Evolutionary conservation across 78 protist species (phyloP).

Genomic region (Dictyostelium discoideum): DNA sequence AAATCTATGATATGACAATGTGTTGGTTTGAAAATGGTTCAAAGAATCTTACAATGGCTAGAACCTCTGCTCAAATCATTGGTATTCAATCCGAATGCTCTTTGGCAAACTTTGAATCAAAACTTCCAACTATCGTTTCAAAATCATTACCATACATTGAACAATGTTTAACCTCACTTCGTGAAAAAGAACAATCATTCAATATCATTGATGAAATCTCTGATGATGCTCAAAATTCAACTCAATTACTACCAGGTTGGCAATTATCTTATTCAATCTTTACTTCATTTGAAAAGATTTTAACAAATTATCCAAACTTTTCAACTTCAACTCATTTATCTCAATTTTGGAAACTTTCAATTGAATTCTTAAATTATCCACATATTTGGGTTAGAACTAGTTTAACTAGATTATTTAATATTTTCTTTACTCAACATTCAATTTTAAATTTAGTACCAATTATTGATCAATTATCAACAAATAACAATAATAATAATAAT

Average conservation of each 20-base stretch:
- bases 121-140: not conserved
- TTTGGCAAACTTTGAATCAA: not conserved
- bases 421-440: slow-evolving; percentile 31
- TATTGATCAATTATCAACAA: not conserved
- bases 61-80: slow-evolving; percentile 34
- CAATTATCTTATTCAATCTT: slow-evolving; percentile 42
- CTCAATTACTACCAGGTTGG: slow-evolving; percentile 36
- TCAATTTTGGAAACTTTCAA: slow-evolving; percentile 16
- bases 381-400: slow-evolving; percentile 78
- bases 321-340: not conserved
- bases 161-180: not conserved
- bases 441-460: not conserved
- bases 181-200: not conserved
- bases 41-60: slow-evolving; percentile 16
- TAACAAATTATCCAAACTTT: not conserved
- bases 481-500: not conserved
- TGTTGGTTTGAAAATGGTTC: slow-evolving; percentile 49
- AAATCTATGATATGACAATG: slow-evolving; percentile 19
- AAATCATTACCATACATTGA: slow-evolving; percentile 2
- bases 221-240: slow-evolving; percentile 27
- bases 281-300: slow-evolving; percentile 9
- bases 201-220: slow-evolving; percentile 22
- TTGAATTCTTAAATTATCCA: slow-evolving; percentile 61
- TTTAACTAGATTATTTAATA: slow-evolving; percentile 26
- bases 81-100: slow-evolving; percentile 18